Base-by-base conservation (phyloP, 495 filamentous ascomycete species). In the Astrocystis sublimbata region DNA sequence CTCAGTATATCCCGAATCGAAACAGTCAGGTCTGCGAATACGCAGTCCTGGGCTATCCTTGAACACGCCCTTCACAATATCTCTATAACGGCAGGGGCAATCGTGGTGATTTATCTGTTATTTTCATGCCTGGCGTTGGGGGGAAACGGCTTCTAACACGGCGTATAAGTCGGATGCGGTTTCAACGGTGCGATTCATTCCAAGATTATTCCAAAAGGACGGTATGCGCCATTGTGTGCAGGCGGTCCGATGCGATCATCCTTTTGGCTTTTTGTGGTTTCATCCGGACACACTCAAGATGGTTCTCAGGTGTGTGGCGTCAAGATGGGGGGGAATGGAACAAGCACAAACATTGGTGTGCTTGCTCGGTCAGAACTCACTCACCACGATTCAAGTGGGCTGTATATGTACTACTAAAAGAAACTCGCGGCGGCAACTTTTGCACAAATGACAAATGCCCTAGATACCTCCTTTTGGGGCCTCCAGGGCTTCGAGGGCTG, bases 381-480 rank as follows among this genome's bases (percentile, higher is more conserved):
- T n/a, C 23, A 12, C 10, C 10, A n/a, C 19, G 38, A 24, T 8
- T n/a, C n/a, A n/a, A n/a, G n/a, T n/a, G n/a, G 24, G 45, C 35
- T 36, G 36, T 61, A 45, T 61, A 45, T 61, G 58, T 53, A 61
- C 40, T 45, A 61, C 58, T 61, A 61, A 52, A 53, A 43, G 13
- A n/a, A n/a, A n/a, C n/a, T n/a, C n/a, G n/a, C n/a, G n/a, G n/a
- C n/a, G n/a, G n/a, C n/a, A n/a, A n/a, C n/a, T n/a, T n/a, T n/a
- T n/a, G n/a, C n/a, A n/a, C n/a, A n/a, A n/a, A n/a, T n/a, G n/a
- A n/a, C n/a, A n/a, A n/a, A n/a, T n/a, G n/a, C n/a, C n/a, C n/a
- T n/a, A n/a, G n/a, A n/a, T n/a, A n/a, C n/a, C n/a, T n/a, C n/a
- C n/a, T n/a, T n/a, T n/a, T n/a, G n/a, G n/a, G n/a, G n/a, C n/a